phyloP scores from a whole-genome alignment of 306 rosid genomes.

The Medicago ruthenica region DNA sequence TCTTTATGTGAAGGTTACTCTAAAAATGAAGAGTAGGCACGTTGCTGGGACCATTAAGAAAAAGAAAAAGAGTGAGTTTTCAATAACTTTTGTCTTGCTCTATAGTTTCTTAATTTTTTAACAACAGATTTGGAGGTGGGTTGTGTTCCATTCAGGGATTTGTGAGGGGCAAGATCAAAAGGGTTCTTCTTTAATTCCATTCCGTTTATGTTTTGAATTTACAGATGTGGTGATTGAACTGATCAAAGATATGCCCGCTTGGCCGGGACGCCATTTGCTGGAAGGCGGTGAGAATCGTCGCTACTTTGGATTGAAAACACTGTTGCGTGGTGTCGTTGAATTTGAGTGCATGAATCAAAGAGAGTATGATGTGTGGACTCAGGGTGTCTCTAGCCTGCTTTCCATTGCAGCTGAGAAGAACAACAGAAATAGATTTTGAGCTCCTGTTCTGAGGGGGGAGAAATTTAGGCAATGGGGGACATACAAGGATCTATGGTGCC shows the following conservation, averaged over 20 bases:
- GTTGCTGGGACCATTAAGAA: conserved; percentile 98
- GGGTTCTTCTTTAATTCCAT: conserved; percentile 44
- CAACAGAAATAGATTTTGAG: conserved; percentile 59
- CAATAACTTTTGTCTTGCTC: conserved; percentile 65
- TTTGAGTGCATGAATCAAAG: conserved; percentile 83
- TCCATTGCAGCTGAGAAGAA: conserved; percentile 67
- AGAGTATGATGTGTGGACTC: conserved; percentile 93
- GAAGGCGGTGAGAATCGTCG: conserved; percentile 88
- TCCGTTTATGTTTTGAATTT: conserved; percentile 33
- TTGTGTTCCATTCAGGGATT: conserved; percentile 79
- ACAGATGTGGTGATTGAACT: conserved; percentile 82
- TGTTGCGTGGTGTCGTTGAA: conserved; percentile 78
- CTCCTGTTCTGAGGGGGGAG: not conserved
- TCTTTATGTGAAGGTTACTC: conserved; percentile 81
- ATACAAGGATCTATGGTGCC: conserved; percentile 27
- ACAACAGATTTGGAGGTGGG: conserved; percentile 80
- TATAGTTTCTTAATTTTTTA: conserved; percentile 48
- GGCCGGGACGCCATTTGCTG: conserved; percentile 93
- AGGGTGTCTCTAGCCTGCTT: conserved; percentile 84
- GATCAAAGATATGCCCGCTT: conserved; percentile 83
- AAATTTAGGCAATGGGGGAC: conserved; percentile 41
- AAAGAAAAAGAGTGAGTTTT: conserved; percentile 98
- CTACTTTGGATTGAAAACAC: conserved; percentile 85
- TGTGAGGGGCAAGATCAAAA: conserved; percentile 64
- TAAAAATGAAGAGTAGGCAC: conserved; percentile 99